Conservation (phyloP, 2,329 filamentous ascomycete species). For the Huntiella omanensis region DNA sequence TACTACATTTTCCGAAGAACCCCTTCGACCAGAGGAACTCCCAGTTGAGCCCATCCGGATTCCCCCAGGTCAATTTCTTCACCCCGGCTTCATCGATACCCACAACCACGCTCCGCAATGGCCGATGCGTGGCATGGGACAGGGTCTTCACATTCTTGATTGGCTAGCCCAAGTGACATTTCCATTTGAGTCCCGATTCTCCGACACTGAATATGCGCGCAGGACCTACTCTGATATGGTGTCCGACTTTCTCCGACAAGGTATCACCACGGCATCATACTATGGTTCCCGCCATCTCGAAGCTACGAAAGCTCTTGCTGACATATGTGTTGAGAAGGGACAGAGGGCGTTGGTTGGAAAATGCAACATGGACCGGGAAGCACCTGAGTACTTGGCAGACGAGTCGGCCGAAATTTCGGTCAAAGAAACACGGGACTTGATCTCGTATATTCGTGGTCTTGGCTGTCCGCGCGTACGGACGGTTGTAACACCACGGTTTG, state of each 20-base stretch:
- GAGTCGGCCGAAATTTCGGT: constrained; percentile 27
- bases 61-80: constrained; percentile 28
- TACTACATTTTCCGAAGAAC: not conserved
- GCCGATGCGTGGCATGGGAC: constrained; percentile 28
- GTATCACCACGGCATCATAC: constrained; percentile 42
- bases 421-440: constrained; percentile 27
- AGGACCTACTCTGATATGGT: constrained; percentile 33
- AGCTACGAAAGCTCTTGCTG: constrained; percentile 37
- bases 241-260: constrained; percentile 39
- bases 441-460: constrained; percentile 26
- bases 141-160: constrained; percentile 35
- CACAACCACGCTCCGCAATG: constrained; percentile 49
- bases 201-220: constrained; percentile 31
- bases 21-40: not conserved
- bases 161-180: constrained; percentile 49
- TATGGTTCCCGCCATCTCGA: constrained; percentile 37
- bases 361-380: constrained; percentile 41
- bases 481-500: constrained; percentile 40
- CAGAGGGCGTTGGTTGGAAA: constrained; percentile 44
- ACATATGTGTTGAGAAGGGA: constrained; percentile 30
- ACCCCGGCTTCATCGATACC: constrained; percentile 45
- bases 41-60: constrained; percentile 16
- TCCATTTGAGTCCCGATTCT: constrained; percentile 42
- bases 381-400: constrained; percentile 35
- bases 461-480: constrained; percentile 24